Base-by-base conservation (phyloP, 345 rosid species). In the Lagerstroemia speciosa region DNA sequence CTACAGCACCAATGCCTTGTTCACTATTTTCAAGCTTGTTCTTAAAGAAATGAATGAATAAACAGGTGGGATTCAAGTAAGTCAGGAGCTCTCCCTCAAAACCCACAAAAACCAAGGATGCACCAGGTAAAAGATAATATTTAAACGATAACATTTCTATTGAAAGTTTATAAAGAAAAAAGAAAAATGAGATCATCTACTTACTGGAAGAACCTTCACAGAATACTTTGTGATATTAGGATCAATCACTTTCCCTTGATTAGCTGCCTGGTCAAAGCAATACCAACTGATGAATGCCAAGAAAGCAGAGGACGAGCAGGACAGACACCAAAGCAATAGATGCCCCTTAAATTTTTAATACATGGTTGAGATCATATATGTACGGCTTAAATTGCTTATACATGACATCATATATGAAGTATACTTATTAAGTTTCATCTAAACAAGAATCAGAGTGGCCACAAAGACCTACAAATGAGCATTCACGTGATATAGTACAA, bases 201-300 rank as follows among this genome's bases (percentile, higher is more conserved):
- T 85, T 71, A 89, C 98, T 37, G 95, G 91, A 53, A 91, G 76
- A 80, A 91, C 97, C 85, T 89, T 88, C 26, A 88, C 98, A 33
- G 96, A 79, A 67, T 85, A 91, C 68, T 79, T 86, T 22, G 89
- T 88, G 77, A 83, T 67, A 67, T 76, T 86, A 68, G 89, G 86
- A 80, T 91, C 97, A 30, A 75, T 82, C 50, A 71, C 80, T 82
- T 75, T 86, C 75, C 90, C 97, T 60, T 79, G 79, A 64, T 45
- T 79, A 71, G 83, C 83, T 29, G 93, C 93, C 96, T 88, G 87
- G 74, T 78, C 45, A 57, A 36, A 75, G 62, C 43, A 58, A 43
- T 58, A 75, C n/a, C 24, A n/a, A 41, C 40, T 40, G 67, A 61
- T 19, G n/a, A 41, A 48, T 65, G 67, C 32, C 50, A 30, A 40